Percentiles rank a stretch among this genome's conserved stretches.
Conservation (phyloP, 2,329 filamentous ascomycete species). For the Didymellaceae sp. region DNA sequence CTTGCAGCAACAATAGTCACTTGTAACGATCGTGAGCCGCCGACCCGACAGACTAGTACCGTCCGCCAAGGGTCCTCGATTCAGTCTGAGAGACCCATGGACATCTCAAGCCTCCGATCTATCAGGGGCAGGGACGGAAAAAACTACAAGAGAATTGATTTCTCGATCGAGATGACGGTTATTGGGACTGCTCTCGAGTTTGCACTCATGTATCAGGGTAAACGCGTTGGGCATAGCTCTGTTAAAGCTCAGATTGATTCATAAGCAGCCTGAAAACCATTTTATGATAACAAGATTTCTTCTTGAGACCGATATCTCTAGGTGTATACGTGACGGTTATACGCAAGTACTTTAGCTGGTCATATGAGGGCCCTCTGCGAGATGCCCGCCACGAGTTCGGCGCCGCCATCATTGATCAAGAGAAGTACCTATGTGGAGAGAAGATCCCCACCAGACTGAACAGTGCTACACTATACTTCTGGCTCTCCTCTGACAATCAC, state of each 20-base stretch:
- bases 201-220: slow-evolving; percentile 12
- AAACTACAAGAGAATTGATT: slow-evolving; percentile 10
- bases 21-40: background rate
- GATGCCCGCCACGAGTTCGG: slow-evolving; percentile 23
- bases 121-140: slow-evolving; percentile 4
- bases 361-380: slow-evolving; percentile 20
- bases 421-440: slow-evolving; percentile 18
- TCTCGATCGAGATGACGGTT: slow-evolving; percentile 18
- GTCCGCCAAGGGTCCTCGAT: background rate
- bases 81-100: background rate
- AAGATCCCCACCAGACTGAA: slow-evolving; percentile 14
- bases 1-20: background rate
- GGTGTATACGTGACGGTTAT: no score
- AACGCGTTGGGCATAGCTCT: slow-evolving; percentile 1
- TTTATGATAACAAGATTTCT: no score
- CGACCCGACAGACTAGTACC: background rate
- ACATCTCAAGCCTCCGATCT: background rate
- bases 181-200: slow-evolving; percentile 21
- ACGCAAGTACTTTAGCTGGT: slow-evolving; percentile 18
- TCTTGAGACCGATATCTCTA: no score
- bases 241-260: no score
- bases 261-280: no score
- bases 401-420: slow-evolving; percentile 18
- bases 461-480: slow-evolving; percentile 19
- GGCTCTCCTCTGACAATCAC: slow-evolving; percentile 14